These are phyloP conservation scores for Mortierella sp. DNA, from an alignment of 371 early-diverging fungal species.

Conservation along the genomic window DNA sequence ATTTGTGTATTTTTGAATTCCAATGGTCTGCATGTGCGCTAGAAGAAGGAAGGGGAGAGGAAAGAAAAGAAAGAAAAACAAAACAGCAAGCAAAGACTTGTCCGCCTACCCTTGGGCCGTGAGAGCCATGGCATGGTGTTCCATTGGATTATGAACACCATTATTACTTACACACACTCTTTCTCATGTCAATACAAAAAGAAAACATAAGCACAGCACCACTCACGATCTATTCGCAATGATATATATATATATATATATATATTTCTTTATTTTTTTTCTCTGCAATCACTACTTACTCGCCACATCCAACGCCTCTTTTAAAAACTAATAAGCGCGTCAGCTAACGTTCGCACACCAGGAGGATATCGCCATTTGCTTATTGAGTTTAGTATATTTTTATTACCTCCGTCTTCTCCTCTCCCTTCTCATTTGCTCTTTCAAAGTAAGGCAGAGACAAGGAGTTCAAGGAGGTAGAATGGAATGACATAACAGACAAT, in stretches of 20 bases:
- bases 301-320: neutral
- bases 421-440: neutral
- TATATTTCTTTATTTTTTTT: no score
- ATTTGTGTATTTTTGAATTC: neutral
- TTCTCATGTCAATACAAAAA: no score
- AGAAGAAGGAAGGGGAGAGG: no score
- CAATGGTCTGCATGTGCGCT: neutral
- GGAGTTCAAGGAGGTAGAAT: neutral
- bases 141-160: neutral
- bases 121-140: neutral
- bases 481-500: neutral
- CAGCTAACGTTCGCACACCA: no score
- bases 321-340: neutral
- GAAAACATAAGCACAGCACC: neutral
- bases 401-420: neutral
- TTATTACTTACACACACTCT: no score
- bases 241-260: neutral
- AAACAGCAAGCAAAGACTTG: neutral
- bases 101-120: neutral
- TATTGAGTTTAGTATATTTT: no score
- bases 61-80: neutral
- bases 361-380: neutral
- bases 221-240: neutral
- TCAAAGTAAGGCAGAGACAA: neutral
- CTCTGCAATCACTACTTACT: neutral